Conservation (phyloP, 371 early-diverging fungal genomes). For the Syncephalastrum racemosum region DNA sequence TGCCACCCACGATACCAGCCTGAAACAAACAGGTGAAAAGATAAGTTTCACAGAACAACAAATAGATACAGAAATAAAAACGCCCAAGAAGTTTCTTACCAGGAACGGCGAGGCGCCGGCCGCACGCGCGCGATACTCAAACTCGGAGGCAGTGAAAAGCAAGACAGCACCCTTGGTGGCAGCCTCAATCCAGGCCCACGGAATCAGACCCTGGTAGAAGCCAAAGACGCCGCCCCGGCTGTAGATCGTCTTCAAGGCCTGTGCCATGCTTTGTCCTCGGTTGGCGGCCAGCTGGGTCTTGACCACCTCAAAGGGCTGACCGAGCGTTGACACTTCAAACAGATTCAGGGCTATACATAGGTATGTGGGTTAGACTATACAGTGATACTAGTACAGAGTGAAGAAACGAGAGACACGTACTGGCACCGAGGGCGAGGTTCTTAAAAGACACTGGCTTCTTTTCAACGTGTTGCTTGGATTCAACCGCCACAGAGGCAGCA, state of each 20-base stretch:
- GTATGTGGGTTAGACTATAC: no score
- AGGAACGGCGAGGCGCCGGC: slow-evolving; percentile 54
- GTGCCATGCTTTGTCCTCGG: slow-evolving; percentile 66
- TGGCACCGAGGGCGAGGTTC: slow-evolving; percentile 67
- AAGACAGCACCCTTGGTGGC: slow-evolving; percentile 91
- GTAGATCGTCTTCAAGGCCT: slow-evolving; percentile 69
- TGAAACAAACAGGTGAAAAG: no score
- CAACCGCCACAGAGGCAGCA: no score
- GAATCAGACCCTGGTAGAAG: slow-evolving; percentile 78
- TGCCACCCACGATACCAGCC: slow-evolving; percentile 90
- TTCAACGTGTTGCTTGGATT: no score
- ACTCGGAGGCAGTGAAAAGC: slow-evolving; percentile 86
- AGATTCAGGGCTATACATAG: slow-evolving; percentile 55
- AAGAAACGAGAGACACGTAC: no score
- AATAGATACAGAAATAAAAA: slow-evolving; percentile 8
- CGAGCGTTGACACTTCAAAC: slow-evolving; percentile 84
- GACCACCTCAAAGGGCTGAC: slow-evolving; percentile 87
- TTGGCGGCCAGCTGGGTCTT: slow-evolving; percentile 88
- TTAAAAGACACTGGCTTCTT: slow-evolving; percentile 58
- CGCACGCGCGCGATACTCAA: slow-evolving; percentile 72
- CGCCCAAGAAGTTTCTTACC: slow-evolving; percentile 28
- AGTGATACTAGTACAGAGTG: no score
- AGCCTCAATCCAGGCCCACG: slow-evolving; percentile 90
- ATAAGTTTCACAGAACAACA: no score
- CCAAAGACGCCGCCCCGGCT: slow-evolving; percentile 76